A percentile compares a stretch with the other conserved stretches of the same genome.
These are phyloP conservation scores for Tulasnella sp. DNA, from an alignment of 768 basidiomycete species.

Conservation along the genomic window DNA sequence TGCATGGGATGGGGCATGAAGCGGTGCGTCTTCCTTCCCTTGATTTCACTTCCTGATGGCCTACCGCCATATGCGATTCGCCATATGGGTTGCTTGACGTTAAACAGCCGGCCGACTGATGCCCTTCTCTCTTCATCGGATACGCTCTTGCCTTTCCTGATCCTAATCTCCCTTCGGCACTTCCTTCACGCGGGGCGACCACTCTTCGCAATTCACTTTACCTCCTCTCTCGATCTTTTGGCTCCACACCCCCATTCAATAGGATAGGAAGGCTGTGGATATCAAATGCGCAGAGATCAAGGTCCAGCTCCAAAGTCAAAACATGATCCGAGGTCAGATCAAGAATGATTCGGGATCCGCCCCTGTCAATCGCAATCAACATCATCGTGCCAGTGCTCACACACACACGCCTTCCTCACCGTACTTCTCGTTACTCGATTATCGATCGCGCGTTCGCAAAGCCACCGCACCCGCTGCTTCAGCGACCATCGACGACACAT, in stretches of 20 bases:
- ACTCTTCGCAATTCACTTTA: no score
- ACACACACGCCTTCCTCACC: background rate
- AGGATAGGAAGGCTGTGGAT: conserved; percentile 15
- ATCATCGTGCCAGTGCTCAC: background rate
- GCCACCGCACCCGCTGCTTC: background rate
- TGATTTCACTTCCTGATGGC: background rate
- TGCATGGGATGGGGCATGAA: conserved; percentile 18
- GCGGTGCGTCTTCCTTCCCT: background rate
- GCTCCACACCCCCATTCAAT: no score
- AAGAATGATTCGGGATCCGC: background rate
- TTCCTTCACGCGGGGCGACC: background rate
- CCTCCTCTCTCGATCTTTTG: background rate
- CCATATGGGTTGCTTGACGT: no score
- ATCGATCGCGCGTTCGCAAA: background rate
- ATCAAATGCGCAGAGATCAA: conserved; percentile 17
- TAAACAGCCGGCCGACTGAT: no score
- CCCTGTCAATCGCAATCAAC: background rate
- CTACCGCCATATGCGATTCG: background rate
- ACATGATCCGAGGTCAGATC: conserved; percentile 16
- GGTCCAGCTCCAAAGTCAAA: conserved; percentile 16
- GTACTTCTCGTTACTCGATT: conserved; percentile 1
- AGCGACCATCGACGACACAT: conserved; percentile 1
- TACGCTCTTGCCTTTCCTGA: background rate
- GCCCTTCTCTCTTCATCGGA: background rate
- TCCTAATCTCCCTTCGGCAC: no score